These are phyloP conservation scores for Spatholobus suberectus DNA, from an alignment of 306 rosid species.

Conservation along the genomic window DNA sequence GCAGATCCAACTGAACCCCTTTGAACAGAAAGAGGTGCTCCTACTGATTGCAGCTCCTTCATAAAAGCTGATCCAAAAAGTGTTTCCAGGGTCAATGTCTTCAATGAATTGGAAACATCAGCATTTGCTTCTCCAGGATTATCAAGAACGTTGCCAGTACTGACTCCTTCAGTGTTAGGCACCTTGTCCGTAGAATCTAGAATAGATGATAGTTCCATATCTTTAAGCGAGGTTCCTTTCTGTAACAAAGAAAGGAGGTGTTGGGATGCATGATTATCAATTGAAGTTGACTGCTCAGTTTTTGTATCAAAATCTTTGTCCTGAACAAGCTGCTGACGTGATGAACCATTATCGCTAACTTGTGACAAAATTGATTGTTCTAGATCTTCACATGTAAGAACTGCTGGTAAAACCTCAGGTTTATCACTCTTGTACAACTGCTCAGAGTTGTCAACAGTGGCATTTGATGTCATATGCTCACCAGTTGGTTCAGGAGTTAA, in stretches of 20 bases:
- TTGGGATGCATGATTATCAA: slow-evolving; percentile 75
- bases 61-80: slow-evolving; percentile 97
- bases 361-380: slow-evolving; percentile 91
- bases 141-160: slow-evolving; percentile 47
- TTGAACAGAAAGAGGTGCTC: slow-evolving; percentile 95
- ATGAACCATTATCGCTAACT: slow-evolving; percentile 57
- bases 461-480: slow-evolving; percentile 48
- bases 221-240: slow-evolving; percentile 63
- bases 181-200: slow-evolving; percentile 49
- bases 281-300: slow-evolving; percentile 55
- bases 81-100: slow-evolving; percentile 80
- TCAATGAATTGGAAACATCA: slow-evolving; percentile 60
- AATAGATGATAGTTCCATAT: slow-evolving; percentile 47
- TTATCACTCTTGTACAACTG: slow-evolving; percentile 56
- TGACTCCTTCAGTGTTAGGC: slow-evolving; percentile 48
- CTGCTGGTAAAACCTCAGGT: slow-evolving; percentile 64
- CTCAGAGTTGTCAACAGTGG: slow-evolving; percentile 53
- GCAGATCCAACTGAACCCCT: slow-evolving; percentile 66
- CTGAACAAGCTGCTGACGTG: slow-evolving; percentile 50
- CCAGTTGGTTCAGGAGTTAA: slow-evolving; percentile 56
- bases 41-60: slow-evolving; percentile 96
- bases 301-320: slow-evolving; percentile 56
- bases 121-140: slow-evolving; percentile 59
- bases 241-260: slow-evolving; percentile 90
- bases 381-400: slow-evolving; percentile 94